Evolutionary conservation across 768 basidiomycete genomes (phyloP), one percentile per base, ranked within the genome.

Genomic region (Austroboletus eburneus): DNA sequence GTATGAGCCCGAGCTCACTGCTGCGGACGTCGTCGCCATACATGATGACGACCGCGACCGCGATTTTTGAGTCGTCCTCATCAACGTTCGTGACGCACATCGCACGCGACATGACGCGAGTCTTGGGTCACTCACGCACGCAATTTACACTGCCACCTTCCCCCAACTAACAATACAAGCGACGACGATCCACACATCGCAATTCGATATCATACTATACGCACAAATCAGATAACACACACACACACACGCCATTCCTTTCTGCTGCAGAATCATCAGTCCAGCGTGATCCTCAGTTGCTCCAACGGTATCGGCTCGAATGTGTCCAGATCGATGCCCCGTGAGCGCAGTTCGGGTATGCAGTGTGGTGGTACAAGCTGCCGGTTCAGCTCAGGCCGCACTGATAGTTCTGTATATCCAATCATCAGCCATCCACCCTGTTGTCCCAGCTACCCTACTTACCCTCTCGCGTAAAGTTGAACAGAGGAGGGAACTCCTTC

Each of bases 241-340:
- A 24, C 48, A 43, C 55, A 22, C 51, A 41, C 49, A 24, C 20
- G 47, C 24, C 55, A 42, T 61, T 63, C 61, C 46, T 57, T 58
- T 64, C 55, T 45, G 46, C 52, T 43, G 50, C 49, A 43, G 51
- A 54, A 60, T 57, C 63, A 67, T 86, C 76, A 92, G 70, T 97
- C 93, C 72, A 97, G 79, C 69, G 86, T 83, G 71, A 97, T 91
- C 76, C 85, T 84, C 72, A 97, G 72, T 70, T 96, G 85, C 66
- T 98, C 94, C 69, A 93, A 75, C 68, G 95, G 93, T 86, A 97
- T 95, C 68, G 96, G 96, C 69, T 86, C 87, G 74, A 97, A 98
- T 55, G 80, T 82, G 63, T 94, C 84, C 67, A 97, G 69, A 66
- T 85, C 79, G 72, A 97, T 90, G 39, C 82, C 83, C 70, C 90